phyloP scores from a whole-genome alignment of 2,329 filamentous ascomycete species.

The Aureobasidium melanogenum region DNA sequence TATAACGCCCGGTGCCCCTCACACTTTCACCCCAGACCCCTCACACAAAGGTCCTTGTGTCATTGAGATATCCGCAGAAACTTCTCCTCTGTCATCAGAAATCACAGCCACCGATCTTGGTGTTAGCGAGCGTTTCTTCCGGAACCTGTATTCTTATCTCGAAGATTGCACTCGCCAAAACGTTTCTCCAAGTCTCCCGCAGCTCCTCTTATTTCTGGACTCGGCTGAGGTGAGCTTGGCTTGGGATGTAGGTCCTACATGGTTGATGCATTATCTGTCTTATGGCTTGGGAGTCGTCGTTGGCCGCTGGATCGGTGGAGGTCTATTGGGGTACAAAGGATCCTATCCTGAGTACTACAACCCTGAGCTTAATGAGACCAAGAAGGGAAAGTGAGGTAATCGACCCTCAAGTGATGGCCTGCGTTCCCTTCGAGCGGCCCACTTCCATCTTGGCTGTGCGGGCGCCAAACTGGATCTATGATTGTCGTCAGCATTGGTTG shows the following conservation, averaged over 20 bases:
- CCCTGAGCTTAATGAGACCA: constrained; percentile 8
- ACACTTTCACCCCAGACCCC: constrained; percentile 23
- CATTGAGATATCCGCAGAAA: constrained; percentile 20
- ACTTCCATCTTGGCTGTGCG: constrained; percentile 41
- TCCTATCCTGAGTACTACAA: constrained; percentile 16
- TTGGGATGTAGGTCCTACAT: constrained; percentile 19
- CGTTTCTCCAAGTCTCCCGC: constrained; percentile 18
- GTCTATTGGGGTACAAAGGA: constrained; percentile 11
- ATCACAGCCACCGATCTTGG: constrained; percentile 15
- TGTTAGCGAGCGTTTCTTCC: constrained; percentile 21
- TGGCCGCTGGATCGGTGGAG: constrained; percentile 18
- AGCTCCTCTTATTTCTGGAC: constrained; percentile 22
- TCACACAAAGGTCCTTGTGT: constrained; percentile 19
- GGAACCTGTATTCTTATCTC: constrained; percentile 23
- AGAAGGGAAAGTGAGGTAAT: neutral
- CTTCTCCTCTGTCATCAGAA: constrained; percentile 13
- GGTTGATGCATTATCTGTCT: constrained; percentile 18
- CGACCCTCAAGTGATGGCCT: constrained; percentile 24
- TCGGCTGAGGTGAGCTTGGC: constrained; percentile 22
- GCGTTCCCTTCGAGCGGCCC: constrained; percentile 40
- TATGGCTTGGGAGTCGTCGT: constrained; percentile 21
- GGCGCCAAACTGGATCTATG: constrained; percentile 35
- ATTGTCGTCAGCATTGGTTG: constrained; percentile 8
- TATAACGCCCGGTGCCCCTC: constrained; percentile 19
- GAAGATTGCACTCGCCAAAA: constrained; percentile 22